Conservation (phyloP, 2,329 filamentous ascomycete species). For the Cryphonectria carpinicola region DNA sequence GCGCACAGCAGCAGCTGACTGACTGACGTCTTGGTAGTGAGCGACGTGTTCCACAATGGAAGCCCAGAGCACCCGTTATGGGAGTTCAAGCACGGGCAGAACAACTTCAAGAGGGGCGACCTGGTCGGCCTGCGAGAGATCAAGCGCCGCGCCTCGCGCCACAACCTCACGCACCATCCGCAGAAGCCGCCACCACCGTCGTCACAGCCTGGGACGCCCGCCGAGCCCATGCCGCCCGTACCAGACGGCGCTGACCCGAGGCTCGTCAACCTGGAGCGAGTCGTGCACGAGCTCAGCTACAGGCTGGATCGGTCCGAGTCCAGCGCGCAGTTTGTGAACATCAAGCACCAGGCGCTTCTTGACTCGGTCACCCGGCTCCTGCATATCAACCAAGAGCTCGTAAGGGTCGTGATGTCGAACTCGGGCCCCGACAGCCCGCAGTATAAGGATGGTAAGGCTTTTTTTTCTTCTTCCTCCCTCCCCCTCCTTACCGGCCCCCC, state of each 20-base stretch:
- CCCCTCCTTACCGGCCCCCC: neutral
- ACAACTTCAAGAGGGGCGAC: conserved; percentile 95
- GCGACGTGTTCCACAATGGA: conserved; percentile 96
- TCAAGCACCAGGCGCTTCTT: conserved; percentile 80
- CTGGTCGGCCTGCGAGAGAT: conserved; percentile 90
- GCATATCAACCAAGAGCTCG: conserved; percentile 84
- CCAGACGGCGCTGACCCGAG: conserved; percentile 79
- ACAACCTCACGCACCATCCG: conserved; percentile 90
- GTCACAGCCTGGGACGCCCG: conserved; percentile 82
- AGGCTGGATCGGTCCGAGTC: conserved; percentile 85
- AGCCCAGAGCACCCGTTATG: conserved; percentile 92
- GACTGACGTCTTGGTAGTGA: conserved; percentile 61
- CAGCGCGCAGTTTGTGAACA: conserved; percentile 74
- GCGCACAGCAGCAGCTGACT: conserved; percentile 32
- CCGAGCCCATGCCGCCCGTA: conserved; percentile 72
- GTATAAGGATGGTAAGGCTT: conserved; percentile 76
- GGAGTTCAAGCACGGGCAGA: conserved; percentile 99
- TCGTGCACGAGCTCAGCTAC: conserved; percentile 76
- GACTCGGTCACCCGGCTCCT: conserved; percentile 74
- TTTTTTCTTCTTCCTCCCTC: neutral
- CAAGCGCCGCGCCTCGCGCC: conserved; percentile 89
- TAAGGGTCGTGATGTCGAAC: conserved; percentile 72
- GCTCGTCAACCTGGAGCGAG: conserved; percentile 76
- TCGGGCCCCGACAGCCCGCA: conserved; percentile 75
- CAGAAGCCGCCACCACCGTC: conserved; percentile 66